phyloP scores from a whole-genome alignment of 140 eudicot genomes.

The Bidens hawaiensis region DNA sequence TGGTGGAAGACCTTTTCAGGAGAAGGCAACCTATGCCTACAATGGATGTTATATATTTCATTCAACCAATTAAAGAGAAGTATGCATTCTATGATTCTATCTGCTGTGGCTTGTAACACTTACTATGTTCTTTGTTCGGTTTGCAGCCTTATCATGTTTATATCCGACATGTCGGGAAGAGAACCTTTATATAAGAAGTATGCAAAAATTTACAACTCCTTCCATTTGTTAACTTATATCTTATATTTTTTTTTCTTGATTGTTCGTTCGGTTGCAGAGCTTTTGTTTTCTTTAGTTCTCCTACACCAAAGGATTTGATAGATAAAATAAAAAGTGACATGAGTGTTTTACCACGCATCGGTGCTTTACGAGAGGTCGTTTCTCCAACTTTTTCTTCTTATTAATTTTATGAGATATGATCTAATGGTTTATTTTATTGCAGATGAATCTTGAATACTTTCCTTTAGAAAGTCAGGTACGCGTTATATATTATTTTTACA shows the following conservation, averaged over 20 bases:
- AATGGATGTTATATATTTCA: constrained; percentile 89
- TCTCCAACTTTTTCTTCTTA: constrained; percentile 8
- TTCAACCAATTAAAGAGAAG: constrained; percentile 96
- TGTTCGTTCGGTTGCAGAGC: constrained; percentile 56
- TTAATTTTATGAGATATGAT: constrained; percentile 6
- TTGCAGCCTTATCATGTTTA: constrained; percentile 92
- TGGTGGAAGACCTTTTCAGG: constrained; percentile 97
- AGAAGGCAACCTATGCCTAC: constrained; percentile 98
- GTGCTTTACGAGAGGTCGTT: constrained; percentile 87
- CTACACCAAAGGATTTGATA: constrained; percentile 75
- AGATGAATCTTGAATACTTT: constrained; percentile 98
- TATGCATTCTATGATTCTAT: constrained; percentile 23
- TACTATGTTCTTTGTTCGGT: constrained; percentile 13
- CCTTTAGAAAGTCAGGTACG: constrained; percentile 88
- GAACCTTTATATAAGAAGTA: constrained; percentile 96
- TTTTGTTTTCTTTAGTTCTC: constrained; percentile 74
- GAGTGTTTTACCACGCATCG: constrained; percentile 95
- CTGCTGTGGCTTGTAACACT: constrained; percentile 9
- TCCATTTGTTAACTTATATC: constrained; percentile 10
- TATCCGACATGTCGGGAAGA: constrained; percentile 99
- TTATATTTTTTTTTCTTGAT: constrained; percentile 1
- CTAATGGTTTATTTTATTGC: constrained; percentile 21
- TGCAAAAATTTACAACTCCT: constrained; percentile 22
- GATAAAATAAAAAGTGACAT: constrained; percentile 64
- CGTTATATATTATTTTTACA: not conserved